Evolutionary conservation across 2,329 filamentous ascomycete species (phyloP).

Genomic region (Tolypocladium amazonense): DNA sequence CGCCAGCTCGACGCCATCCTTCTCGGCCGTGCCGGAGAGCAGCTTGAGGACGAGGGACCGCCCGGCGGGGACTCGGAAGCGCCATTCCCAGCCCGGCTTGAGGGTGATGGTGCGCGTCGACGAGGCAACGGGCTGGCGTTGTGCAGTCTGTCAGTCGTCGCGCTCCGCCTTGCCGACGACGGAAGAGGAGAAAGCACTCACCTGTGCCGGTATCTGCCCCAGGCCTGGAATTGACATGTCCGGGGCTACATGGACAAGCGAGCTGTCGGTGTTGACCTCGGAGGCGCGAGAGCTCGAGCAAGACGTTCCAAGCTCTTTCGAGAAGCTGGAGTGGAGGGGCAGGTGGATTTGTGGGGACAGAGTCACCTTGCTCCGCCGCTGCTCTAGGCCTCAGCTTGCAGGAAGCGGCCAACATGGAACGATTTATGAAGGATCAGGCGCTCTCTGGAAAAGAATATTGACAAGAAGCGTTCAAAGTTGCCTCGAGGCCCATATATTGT

Average conservation of each 20-base stretch:
- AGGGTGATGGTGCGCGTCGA: conserved; percentile 40
- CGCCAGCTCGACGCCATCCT: conserved; percentile 91
- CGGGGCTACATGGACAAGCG: conserved; percentile 19
- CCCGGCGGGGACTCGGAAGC: conserved; percentile 57
- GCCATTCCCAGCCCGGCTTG: conserved; percentile 61
- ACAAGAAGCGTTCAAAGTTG: neutral
- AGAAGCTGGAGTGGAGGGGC: neutral
- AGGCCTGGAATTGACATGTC: conserved; percentile 65
- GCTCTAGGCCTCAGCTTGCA: neutral
- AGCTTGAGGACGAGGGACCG: conserved; percentile 45
- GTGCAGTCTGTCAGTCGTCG: neutral
- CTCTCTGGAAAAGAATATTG: no score
- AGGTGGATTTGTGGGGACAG: neutral
- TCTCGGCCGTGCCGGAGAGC: conserved; percentile 73
- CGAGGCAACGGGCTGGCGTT: conserved; percentile 21
- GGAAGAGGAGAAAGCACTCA: conserved; percentile 20
- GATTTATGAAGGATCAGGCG: no score
- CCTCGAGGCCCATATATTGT: neutral
- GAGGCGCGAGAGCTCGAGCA: neutral
- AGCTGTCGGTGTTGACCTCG: neutral
- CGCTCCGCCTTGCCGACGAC: neutral
- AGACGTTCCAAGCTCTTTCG: neutral
- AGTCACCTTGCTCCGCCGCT: neutral
- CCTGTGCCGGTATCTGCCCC: conserved; percentile 54
- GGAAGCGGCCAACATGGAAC: no score